These are phyloP conservation scores for Entrophospora sp. DNA, from an alignment of 192 early-diverging fungal species.

Conservation along the genomic window DNA sequence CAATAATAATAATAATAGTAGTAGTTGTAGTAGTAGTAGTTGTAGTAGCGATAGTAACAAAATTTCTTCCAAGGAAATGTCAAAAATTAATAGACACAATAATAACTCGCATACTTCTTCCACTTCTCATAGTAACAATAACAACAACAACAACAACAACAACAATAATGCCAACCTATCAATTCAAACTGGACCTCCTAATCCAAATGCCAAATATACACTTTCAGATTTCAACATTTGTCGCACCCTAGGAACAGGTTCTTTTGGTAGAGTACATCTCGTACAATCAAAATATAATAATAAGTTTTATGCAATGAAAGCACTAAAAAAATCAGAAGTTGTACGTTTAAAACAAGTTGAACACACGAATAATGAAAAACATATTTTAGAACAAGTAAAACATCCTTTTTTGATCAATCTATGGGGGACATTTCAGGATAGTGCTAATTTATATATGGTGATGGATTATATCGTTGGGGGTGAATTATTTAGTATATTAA, in stretches of 20 bases:
- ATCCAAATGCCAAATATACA: conserved; percentile 41
- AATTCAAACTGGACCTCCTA: not conserved
- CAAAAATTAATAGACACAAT: too few relatives aligned
- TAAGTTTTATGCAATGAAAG: conserved; percentile 95
- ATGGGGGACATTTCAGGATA: conserved; percentile 93
- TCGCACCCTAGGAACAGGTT: conserved; percentile 91
- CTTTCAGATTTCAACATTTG: conserved; percentile 76
- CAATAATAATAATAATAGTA: not conserved
- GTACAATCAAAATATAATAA: conserved; percentile 70
- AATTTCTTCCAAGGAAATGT: too few relatives aligned
- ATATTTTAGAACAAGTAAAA: conserved; percentile 77
- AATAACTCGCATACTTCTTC: not conserved
- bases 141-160: too few relatives aligned
- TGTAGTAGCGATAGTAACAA: too few relatives aligned
- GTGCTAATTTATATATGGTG: conserved; percentile 84
- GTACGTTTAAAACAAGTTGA: conserved; percentile 95
- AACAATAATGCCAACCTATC: not conserved
- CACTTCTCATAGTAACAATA: not conserved
- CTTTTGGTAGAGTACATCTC: conserved; percentile 94
- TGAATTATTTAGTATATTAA: conserved; percentile 73
- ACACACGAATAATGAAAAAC: conserved; percentile 95
- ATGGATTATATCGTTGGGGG: conserved; percentile 96
- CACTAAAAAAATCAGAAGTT: conserved; percentile 87
- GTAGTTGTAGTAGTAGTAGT: too few relatives aligned
- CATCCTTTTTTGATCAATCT: conserved; percentile 90